phyloP scores from a whole-genome alignment of 2,329 filamentous ascomycete genomes.

The Macrophomina tecta region DNA sequence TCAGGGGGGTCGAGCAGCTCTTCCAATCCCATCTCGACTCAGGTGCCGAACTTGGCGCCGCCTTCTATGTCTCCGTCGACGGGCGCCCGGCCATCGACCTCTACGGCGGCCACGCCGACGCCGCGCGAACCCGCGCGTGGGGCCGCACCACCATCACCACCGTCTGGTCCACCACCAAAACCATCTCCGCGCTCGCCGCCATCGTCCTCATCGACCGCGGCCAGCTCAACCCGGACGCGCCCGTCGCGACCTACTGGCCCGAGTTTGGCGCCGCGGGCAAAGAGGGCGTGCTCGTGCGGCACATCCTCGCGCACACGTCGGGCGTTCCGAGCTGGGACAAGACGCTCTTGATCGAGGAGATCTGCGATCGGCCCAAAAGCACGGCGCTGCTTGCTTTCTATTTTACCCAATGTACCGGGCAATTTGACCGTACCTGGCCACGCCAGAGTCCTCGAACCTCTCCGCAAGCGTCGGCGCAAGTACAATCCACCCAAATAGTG shows the following conservation, averaged over 20 bases:
- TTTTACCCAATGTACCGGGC: no score
- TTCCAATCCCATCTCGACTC: slow-evolving; percentile 44
- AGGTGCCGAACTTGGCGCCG: slow-evolving; percentile 53
- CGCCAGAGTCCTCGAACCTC: no score
- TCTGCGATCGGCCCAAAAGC: not conserved
- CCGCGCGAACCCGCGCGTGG: slow-evolving; percentile 44
- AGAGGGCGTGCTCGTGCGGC: slow-evolving; percentile 36
- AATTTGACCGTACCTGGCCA: no score
- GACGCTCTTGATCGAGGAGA: not conserved
- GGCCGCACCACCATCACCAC: slow-evolving; percentile 35
- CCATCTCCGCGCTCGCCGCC: slow-evolving; percentile 36
- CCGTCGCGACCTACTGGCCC: slow-evolving; percentile 41
- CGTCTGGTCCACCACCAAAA: slow-evolving; percentile 38
- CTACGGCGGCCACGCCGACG: slow-evolving; percentile 52
- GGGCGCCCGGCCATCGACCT: slow-evolving; percentile 53
- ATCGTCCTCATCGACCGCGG: slow-evolving; percentile 38
- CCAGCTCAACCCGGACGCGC: slow-evolving; percentile 35
- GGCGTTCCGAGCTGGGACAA: slow-evolving; percentile 17
- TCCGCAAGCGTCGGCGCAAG: no score
- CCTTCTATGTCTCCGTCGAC: slow-evolving; percentile 49
- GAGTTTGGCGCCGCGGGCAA: slow-evolving; percentile 43
- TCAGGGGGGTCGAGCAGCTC: slow-evolving; percentile 43
- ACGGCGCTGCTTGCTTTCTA: slow-evolving; percentile 2
- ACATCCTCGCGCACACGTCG: slow-evolving; percentile 24
- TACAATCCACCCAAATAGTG: no score